Evolutionary conservation across 2,329 filamentous ascomycete species (phyloP), one percentile per base, ranked within the genome.

Genomic region (Periconia sp.): DNA sequence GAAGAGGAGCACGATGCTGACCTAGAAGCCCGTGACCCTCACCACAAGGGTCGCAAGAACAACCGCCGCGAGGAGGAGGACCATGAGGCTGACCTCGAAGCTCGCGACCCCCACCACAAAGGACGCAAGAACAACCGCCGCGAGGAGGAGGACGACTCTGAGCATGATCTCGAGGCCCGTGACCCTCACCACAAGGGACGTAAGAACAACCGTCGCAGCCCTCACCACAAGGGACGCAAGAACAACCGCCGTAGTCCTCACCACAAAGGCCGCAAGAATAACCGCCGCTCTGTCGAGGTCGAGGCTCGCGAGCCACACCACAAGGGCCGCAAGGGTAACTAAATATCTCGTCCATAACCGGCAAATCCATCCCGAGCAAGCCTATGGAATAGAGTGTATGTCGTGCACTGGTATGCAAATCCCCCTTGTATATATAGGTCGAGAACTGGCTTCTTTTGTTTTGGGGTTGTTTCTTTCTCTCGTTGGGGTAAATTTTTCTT

Each of bases 171-270:
- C 23, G 47, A 50, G 7, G 15, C 20, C 6, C 47, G 47, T 11
- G 47, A 44, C 41, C 50, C 50, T 6, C 50, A 52, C 27, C 43
- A 35, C 14, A 45, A 45, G 27, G 33, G 43, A 3, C 23, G 55
- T 37, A 54, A 57, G 49, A 47, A 44, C 33, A 49, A 48, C 53
- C 47, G 43, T 8, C 41, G 50, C 35, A 40, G 45, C 9, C 50
- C 42, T 41, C 11, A 35, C 17, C 14, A 41, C 37, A 41, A 41
- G 14, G 43, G 43, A 41, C 14, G 33, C 11, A 46, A 46, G 31
- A 50, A 50, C 14, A 27, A 40, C 18, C 20, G 20, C 3, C 48
- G 48, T 11, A 49, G 37, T n/a, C 50, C 50, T 11, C 50, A 53
- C 20, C 50, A 40, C 45, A 30, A 19, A 18, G 45, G 27, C 23